Base-by-base conservation (phyloP, 257 asterid species). In the Fraxinus quadrangulata region DNA sequence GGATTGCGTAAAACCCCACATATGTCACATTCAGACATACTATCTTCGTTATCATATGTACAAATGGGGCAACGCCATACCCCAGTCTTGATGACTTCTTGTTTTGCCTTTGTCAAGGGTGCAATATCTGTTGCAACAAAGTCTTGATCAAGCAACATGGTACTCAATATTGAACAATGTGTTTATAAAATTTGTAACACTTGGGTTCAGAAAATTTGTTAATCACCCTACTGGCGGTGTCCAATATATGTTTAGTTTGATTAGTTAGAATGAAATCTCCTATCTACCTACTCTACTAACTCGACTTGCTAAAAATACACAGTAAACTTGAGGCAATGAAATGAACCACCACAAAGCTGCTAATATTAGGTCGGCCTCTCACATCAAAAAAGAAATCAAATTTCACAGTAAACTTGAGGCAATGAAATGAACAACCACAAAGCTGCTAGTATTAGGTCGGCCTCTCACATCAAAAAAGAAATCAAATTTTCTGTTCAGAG, bases 1-100 rank as follows among this genome's bases (percentile, higher is more conserved):
- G 98, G 99, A 85, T 90, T 88, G 56, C 97, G 91, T 68, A 96
- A 86, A 76, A 96, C 97, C 71, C 99, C 99, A 82, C 98, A 96
- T 83, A 96, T 96, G 78, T 93, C 97, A 82, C 99, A 96, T 56
- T 92, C 88, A 70, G 90, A 81, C 93, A 90, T 78, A 51, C 80
- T 77, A 42, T 90, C 93, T 81, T 89, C 97, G 85, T 93, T 96
- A 82, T 93, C 97, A 85, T 86, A 93, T 63, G 99, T 91, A 81
- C 99, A 96, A 75, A 96, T 86, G 73, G 97, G 94, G 89, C 99
- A 96, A 79, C 86, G 78, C 99, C 99, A 96, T 78, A 93, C 88
- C 77, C 85, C 90, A 71, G 72, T 70, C 77, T 68, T 84, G 72
- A 56, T 70, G 30, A 71, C 75, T 77, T 89, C 94, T 77, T 79